phyloP scores from a whole-genome alignment of 805 yeast genomes.

The Ogataea paraovalis region DNA sequence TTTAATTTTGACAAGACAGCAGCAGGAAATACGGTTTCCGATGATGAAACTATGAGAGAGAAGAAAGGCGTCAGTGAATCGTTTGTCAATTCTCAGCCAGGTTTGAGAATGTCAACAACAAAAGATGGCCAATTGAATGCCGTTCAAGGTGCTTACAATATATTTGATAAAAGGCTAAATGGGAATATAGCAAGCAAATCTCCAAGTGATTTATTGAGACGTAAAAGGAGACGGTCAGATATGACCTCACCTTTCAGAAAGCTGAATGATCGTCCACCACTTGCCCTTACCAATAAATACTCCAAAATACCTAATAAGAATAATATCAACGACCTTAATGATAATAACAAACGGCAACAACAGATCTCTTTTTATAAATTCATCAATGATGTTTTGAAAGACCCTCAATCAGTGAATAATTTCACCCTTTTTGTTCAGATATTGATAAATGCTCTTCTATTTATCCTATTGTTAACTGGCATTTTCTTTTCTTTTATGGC shows the following conservation, averaged over 20 bases:
- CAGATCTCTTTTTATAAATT: constrained; percentile 4
- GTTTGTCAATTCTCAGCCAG: constrained; percentile 22
- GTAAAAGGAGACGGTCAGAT: constrained; percentile 18
- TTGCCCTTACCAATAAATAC: background rate
- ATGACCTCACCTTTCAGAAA: background rate
- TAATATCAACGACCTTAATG: background rate
- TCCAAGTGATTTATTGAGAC: constrained; percentile 4
- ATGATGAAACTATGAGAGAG: background rate
- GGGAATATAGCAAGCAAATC: background rate
- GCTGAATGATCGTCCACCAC: background rate
- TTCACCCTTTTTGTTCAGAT: constrained; percentile 26
- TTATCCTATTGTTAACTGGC: constrained; percentile 16
- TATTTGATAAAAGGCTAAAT: constrained; percentile 20
- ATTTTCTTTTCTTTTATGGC: constrained; percentile 21
- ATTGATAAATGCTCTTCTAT: constrained; percentile 22
- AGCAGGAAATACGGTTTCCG: background rate
- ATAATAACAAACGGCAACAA: background rate
- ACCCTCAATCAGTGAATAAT: constrained; percentile 27
- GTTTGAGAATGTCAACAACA: constrained; percentile 17
- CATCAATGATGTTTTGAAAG: constrained; percentile 16
- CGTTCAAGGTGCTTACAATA: constrained; percentile 28
- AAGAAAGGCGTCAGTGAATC: constrained; percentile 18
- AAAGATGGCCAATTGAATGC: constrained; percentile 21
- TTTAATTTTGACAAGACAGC: constrained; percentile 8
- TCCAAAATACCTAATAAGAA: background rate